Conservation (phyloP, 257 asterid species). For the Scutellaria galericulata region DNA sequence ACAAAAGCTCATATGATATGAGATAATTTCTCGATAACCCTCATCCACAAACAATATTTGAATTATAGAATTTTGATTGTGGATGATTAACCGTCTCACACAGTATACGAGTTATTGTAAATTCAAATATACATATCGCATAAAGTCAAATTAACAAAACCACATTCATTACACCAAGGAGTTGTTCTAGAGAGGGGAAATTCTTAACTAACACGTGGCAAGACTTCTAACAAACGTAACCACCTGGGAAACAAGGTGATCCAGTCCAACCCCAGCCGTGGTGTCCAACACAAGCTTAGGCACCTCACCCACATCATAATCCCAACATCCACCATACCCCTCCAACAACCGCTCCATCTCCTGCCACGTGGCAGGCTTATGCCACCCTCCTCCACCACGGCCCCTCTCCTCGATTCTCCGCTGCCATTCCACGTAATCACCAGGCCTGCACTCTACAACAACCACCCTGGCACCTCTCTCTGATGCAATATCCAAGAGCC, state of each 20-base stretch:
- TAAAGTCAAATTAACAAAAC: too few species aligned
- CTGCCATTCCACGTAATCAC: slow-evolving; percentile 66
- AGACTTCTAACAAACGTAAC: slow-evolving; percentile 34
- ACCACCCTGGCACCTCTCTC: slow-evolving; percentile 42
- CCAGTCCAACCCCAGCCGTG: slow-evolving; percentile 42
- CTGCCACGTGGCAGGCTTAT: slow-evolving; percentile 68
- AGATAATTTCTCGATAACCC: too few species aligned
- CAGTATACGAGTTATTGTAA: too few species aligned
- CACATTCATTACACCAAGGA: too few species aligned
- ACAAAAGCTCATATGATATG: too few species aligned
- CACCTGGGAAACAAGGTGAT: slow-evolving; percentile 46
- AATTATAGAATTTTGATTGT: too few species aligned
- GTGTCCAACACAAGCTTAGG: slow-evolving; percentile 69
- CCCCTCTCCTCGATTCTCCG: slow-evolving; percentile 66
- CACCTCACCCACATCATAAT: slow-evolving; percentile 67
- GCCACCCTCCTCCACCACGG: slow-evolving; percentile 53
- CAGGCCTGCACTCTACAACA: slow-evolving; percentile 67
- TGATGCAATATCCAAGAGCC: slow-evolving; percentile 46
- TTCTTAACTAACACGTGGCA: too few species aligned
- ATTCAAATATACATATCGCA: too few species aligned
- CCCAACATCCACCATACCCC: slow-evolving; percentile 72
- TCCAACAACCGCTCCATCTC: slow-evolving; percentile 73
- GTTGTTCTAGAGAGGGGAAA: too few species aligned
- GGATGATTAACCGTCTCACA: too few species aligned
- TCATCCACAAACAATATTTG: too few species aligned